These are phyloP conservation scores for Ophiostoma sp. DNA, from an alignment of 2,329 filamentous ascomycete species.

Conservation along the genomic window DNA sequence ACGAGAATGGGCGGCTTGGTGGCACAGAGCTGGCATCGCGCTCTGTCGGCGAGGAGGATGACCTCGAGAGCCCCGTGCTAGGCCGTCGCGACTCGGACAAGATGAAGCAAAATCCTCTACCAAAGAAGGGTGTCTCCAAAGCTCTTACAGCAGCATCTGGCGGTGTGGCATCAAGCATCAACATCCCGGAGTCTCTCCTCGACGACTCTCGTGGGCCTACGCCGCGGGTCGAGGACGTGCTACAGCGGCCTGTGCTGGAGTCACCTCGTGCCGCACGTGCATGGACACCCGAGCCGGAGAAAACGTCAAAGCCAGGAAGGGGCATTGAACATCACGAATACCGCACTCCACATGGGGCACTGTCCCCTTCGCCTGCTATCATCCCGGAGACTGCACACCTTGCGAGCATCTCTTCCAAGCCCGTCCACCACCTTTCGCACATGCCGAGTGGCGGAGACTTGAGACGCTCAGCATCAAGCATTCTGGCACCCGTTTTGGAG, in stretches of 20 bases:
- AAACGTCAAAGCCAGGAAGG: conserved; percentile 8
- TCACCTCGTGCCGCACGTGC: conserved; percentile 20
- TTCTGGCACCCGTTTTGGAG: conserved; percentile 49
- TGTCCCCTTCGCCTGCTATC: conserved; percentile 22
- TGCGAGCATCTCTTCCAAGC: conserved; percentile 16
- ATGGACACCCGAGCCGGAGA: conserved; percentile 22
- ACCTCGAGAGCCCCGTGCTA: conserved; percentile 30
- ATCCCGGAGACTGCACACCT: conserved; percentile 17
- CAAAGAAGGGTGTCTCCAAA: conserved; percentile 23
- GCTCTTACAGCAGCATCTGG: conserved; percentile 11
- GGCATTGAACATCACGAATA: conserved; percentile 10
- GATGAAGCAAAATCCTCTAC: conserved; percentile 20
- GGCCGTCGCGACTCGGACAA: conserved; percentile 33
- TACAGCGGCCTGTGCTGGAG: conserved; percentile 21
- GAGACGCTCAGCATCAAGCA: conserved; percentile 32
- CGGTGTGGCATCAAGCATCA: background rate
- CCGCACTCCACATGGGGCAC: conserved; percentile 1
- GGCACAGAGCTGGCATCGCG: conserved; percentile 22
- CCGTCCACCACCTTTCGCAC: conserved; percentile 15
- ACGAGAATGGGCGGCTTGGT: conserved; percentile 26
- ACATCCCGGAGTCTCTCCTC: conserved; percentile 19
- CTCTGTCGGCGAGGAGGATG: conserved; percentile 23
- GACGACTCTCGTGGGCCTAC: conserved; percentile 16
- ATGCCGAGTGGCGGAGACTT: conserved; percentile 22
- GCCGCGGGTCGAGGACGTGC: conserved; percentile 18